phyloP scores from a whole-genome alignment of 257 asterid species.

The Lavandula angustifolia region DNA sequence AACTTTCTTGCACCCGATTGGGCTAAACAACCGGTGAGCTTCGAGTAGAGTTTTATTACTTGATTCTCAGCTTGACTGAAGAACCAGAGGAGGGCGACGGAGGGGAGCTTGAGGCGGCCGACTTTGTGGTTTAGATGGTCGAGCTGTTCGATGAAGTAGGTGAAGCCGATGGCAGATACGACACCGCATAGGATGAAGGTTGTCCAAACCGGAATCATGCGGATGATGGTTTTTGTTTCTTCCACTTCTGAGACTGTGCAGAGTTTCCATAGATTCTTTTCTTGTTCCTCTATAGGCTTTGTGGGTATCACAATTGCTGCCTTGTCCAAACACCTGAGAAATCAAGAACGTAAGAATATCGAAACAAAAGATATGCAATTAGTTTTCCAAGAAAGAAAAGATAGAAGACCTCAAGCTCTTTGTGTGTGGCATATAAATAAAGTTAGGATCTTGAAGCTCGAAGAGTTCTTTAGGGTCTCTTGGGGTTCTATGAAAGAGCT shows the following conservation, averaged over 20 bases:
- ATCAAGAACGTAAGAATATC: conserved; percentile 3
- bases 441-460: conserved; percentile 14
- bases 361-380: too few species aligned
- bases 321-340: conserved; percentile 48
- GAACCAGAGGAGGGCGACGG: conserved; percentile 37
- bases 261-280: conserved; percentile 37
- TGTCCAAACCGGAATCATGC: conserved; percentile 44
- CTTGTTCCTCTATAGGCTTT: conserved; percentile 36
- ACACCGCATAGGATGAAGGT: conserved; percentile 49
- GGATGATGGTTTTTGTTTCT: conserved; percentile 43
- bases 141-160: conserved; percentile 48
- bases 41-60: conserved; percentile 22
- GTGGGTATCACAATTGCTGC: conserved; percentile 40
- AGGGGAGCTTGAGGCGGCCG: conserved; percentile 35
- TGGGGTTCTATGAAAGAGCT: conserved; percentile 22
- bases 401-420: conserved; percentile 33
- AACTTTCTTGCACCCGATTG: conserved; percentile 20
- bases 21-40: conserved; percentile 13
- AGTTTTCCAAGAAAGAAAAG: not conserved
- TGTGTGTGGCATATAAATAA: conserved; percentile 25
- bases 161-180: conserved; percentile 45
- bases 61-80: conserved; percentile 33
- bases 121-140: conserved; percentile 34
- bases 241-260: conserved; percentile 55
- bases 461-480: conserved; percentile 30